phyloP scores from a whole-genome alignment of 805 yeast genomes.

The Candida ipomoeae region DNA sequence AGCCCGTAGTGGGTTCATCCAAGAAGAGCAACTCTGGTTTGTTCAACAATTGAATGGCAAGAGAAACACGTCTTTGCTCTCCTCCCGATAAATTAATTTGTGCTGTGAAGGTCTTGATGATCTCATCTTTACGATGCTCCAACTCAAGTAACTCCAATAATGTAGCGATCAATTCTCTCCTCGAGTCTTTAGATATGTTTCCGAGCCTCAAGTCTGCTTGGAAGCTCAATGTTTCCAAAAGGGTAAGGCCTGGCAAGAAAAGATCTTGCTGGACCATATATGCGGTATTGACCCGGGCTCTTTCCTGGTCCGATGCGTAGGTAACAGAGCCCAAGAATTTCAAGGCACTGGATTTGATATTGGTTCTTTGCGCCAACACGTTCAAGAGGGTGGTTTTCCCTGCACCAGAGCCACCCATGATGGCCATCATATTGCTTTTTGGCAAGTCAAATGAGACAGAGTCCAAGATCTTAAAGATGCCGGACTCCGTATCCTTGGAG shows the following conservation, averaged over 20 bases:
- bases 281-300: conserved; percentile 36
- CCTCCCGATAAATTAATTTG: conserved; percentile 76
- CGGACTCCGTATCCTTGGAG: conserved; percentile 11
- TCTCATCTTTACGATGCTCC: conserved; percentile 56
- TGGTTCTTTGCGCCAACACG: conserved; percentile 52
- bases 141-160: conserved; percentile 63
- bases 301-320: conserved; percentile 17
- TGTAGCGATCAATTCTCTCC: conserved; percentile 50
- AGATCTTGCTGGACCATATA: conserved; percentile 76
- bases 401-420: conserved; percentile 84
- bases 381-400: conserved; percentile 82
- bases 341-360: conserved; percentile 37
- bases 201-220: conserved; percentile 73
- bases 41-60: conserved; percentile 72
- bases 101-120: conserved; percentile 48
- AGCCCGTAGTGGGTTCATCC: conserved; percentile 88
- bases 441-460: conserved; percentile 57
- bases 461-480: conserved; percentile 23
- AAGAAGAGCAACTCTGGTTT: conserved; percentile 73
- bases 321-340: conserved; percentile 40
- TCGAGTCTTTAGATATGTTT: conserved; percentile 39
- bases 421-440: conserved; percentile 65
- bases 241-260: conserved; percentile 65
- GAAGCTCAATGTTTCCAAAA: conserved; percentile 62
- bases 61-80: conserved; percentile 70